phyloP scores from a whole-genome alignment of 306 rosid species.

The Trifolium dubium region DNA sequence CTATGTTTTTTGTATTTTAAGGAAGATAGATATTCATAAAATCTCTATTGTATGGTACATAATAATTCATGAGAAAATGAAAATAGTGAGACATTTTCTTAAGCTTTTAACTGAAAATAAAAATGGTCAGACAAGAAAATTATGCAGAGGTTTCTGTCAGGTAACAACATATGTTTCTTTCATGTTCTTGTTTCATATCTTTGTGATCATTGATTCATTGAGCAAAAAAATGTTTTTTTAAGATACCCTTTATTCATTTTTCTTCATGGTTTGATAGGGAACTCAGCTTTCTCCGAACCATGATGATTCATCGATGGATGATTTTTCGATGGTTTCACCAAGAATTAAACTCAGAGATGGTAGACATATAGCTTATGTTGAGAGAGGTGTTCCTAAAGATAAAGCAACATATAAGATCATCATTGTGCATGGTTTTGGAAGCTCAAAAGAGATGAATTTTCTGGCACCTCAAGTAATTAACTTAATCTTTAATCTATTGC shows the following conservation, averaged over 20 bases:
- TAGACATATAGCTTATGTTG: slow-evolving; percentile 67
- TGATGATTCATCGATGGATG: slow-evolving; percentile 44
- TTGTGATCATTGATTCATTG: slow-evolving; percentile 5
- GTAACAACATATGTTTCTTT: not conserved
- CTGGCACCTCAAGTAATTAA: slow-evolving; percentile 47
- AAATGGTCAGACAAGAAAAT: slow-evolving; percentile 32
- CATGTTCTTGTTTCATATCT: slow-evolving; percentile 4
- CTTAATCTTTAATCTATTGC: slow-evolving; percentile 24
- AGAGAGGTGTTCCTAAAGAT: slow-evolving; percentile 62
- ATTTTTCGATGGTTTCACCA: slow-evolving; percentile 49
- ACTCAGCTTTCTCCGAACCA: slow-evolving; percentile 56
- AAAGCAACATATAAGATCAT: slow-evolving; percentile 60
- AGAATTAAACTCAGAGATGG: slow-evolving; percentile 71
- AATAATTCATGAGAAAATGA: slow-evolving; percentile 42
- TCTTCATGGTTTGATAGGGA: slow-evolving; percentile 56
- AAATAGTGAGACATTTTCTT: slow-evolving; percentile 34
- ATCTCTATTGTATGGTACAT: slow-evolving; percentile 17
- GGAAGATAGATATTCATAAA: not conserved
- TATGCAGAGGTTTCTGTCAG: slow-evolving; percentile 47
- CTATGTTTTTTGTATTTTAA: slow-evolving; percentile 10
- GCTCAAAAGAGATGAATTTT: slow-evolving; percentile 65
- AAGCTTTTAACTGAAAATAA: slow-evolving; percentile 29
- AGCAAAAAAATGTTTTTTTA: not conserved
- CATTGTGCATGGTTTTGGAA: slow-evolving; percentile 67
- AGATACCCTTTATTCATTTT: slow-evolving; percentile 35